A percentile compares a stretch with the other conserved stretches of the same genome.
Conservation (phyloP, 371 early-diverging fungal species). For the Polyrhizophydium stewartii region DNA sequence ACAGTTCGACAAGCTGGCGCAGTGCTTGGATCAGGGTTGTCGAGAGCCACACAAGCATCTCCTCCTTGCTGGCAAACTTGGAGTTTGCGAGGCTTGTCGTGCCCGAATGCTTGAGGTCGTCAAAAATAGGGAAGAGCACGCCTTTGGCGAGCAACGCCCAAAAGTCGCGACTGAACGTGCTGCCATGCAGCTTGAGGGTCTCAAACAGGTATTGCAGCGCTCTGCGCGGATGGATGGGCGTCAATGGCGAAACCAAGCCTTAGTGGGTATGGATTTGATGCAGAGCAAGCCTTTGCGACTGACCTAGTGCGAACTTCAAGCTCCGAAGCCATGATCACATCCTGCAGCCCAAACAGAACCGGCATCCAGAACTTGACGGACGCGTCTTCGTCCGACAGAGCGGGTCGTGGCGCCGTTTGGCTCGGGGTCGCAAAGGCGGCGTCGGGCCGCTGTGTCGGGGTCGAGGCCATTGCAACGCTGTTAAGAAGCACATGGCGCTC, state of each 20-base stretch:
- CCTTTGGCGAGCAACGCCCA: constrained; percentile 80
- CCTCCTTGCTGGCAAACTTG: constrained; percentile 59
- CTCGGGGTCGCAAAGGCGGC: neutral
- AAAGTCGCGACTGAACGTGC: constrained; percentile 63
- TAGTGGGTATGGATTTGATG: too few relatives aligned
- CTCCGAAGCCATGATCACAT: constrained; percentile 83
- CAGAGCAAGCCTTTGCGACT: neutral
- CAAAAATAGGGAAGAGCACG: constrained; percentile 87
- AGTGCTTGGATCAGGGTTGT: constrained; percentile 85
- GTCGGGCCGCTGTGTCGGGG: too few relatives aligned
- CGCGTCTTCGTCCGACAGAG: neutral
- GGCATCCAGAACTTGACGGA: constrained; percentile 70
- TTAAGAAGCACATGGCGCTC: neutral
- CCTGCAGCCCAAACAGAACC: constrained; percentile 75
- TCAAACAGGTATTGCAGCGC: constrained; percentile 82
- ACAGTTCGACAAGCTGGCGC: constrained; percentile 80
- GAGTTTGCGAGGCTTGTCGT: constrained; percentile 10
- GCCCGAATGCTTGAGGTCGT: constrained; percentile 59
- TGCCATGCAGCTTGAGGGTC: constrained; percentile 68
- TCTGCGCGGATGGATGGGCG: constrained; percentile 4
- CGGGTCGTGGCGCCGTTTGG: neutral
- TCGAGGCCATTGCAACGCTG: neutral
- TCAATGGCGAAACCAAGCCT: too few relatives aligned
- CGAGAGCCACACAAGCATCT: constrained; percentile 65
- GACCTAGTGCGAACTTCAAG: constrained; percentile 79